Percentiles rank a stretch among this genome's conserved stretches.
Evolutionary conservation across 768 basidiomycete species (phyloP).

Genomic region (Pleurotus tuoliensis): DNA sequence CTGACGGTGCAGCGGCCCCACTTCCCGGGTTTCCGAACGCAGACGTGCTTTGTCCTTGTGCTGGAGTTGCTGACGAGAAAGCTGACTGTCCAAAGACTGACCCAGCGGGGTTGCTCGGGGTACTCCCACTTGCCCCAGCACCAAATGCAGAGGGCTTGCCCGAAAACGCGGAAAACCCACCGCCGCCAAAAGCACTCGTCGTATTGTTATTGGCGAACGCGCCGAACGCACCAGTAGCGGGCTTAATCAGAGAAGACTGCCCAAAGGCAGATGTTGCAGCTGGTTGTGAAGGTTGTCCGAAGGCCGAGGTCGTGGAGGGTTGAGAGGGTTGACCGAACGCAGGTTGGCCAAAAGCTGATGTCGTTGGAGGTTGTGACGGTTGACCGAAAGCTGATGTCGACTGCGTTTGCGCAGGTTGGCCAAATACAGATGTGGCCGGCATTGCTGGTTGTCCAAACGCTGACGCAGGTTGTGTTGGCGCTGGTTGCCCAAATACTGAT

Average conservation of each 20-base stretch:
- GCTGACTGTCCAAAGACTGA: constrained; percentile 26
- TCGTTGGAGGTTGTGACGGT: constrained; percentile 11
- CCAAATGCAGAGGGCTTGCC: constrained; percentile 38
- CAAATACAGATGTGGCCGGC: constrained; percentile 7
- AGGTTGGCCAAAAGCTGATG: constrained; percentile 24
- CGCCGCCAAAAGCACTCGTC: constrained; percentile 18
- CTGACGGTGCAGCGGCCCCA: constrained; percentile 13
- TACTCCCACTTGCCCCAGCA: constrained; percentile 18
- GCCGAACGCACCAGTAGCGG: constrained; percentile 49
- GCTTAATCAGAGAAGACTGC: constrained; percentile 39
- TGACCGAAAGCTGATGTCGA: constrained; percentile 33
- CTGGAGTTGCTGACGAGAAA: constrained; percentile 9
- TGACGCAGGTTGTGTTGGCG: constrained; percentile 15
- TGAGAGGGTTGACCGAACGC: constrained; percentile 7
- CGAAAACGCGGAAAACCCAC: constrained; percentile 30
- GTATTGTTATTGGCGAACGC: constrained; percentile 29
- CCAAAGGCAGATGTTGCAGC: not conserved
- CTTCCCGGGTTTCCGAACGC: constrained; percentile 16
- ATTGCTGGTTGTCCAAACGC: constrained; percentile 23
- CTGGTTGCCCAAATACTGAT: constrained; percentile 22
- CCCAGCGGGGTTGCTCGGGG: not conserved
- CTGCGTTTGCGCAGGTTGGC: constrained; percentile 35
- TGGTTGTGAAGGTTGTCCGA: constrained; percentile 21
- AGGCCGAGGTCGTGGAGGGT: constrained; percentile 22
- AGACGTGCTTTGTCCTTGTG: constrained; percentile 4